phyloP scores from a whole-genome alignment of 768 basidiomycete genomes.

The Suillus decipiens region DNA sequence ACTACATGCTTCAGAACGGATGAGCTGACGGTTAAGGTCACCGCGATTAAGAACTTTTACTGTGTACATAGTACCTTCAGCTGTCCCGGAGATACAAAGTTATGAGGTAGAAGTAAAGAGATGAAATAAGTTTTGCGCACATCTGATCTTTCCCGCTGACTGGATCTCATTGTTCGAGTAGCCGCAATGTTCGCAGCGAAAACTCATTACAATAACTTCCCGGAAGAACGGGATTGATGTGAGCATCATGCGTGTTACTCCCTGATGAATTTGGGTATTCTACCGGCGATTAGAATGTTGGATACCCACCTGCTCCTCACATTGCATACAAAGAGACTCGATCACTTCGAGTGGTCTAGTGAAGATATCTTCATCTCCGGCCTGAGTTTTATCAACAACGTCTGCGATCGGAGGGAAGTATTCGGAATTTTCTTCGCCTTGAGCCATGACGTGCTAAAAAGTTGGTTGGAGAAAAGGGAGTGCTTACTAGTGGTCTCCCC shows the following conservation, averaged over 20 bases:
- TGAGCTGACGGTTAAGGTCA: slow-evolving; percentile 91
- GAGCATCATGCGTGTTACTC: slow-evolving; percentile 82
- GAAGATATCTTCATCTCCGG: slow-evolving; percentile 36
- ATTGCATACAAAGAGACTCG: slow-evolving; percentile 93
- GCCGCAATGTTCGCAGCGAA: slow-evolving; percentile 94
- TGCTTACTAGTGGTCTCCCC: not conserved
- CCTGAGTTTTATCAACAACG: slow-evolving; percentile 52
- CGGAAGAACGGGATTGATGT: slow-evolving; percentile 95
- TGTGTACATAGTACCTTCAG: slow-evolving; percentile 83
- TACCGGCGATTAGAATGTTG: slow-evolving; percentile 4
- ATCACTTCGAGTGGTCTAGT: slow-evolving; percentile 73
- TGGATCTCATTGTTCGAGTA: slow-evolving; percentile 91
- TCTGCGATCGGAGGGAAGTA: slow-evolving; percentile 64
- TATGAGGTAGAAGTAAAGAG: not conserved
- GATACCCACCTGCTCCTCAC: slow-evolving; percentile 77
- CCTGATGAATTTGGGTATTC: slow-evolving; percentile 49
- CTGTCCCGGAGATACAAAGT: slow-evolving; percentile 42
- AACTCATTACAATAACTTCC: slow-evolving; percentile 95
- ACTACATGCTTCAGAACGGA: slow-evolving; percentile 83
- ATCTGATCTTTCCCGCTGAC: slow-evolving; percentile 81
- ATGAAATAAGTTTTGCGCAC: slow-evolving; percentile 47
- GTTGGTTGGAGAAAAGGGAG: not conserved
- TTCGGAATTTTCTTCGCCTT: slow-evolving; percentile 23
- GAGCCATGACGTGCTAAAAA: slow-evolving; percentile 21
- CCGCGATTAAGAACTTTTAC: slow-evolving; percentile 68